phyloP scores from a whole-genome alignment of 2,329 filamentous ascomycete species.

The Rhexocercosporidium sp. region DNA sequence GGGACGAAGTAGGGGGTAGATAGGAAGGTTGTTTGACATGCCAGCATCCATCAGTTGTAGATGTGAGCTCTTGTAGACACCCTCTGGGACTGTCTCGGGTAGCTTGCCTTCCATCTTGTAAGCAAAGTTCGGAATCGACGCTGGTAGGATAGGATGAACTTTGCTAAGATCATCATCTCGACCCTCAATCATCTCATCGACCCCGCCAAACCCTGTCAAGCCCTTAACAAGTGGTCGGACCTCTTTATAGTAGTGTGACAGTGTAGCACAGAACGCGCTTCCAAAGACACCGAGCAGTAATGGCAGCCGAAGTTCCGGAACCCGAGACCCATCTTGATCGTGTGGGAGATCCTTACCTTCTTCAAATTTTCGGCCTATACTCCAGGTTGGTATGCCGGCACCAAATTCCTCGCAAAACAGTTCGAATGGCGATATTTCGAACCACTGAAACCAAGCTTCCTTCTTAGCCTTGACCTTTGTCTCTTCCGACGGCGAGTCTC shows the following conservation, averaged over 20 bases:
- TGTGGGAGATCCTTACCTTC: slow-evolving; percentile 69
- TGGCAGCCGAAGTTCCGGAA: slow-evolving; percentile 85
- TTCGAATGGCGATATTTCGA: slow-evolving; percentile 93
- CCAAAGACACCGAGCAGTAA: slow-evolving; percentile 94
- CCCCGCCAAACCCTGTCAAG: slow-evolving; percentile 73
- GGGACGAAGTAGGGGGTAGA: slow-evolving; percentile 89
- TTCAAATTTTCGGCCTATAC: slow-evolving; percentile 82
- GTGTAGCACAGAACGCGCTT: slow-evolving; percentile 92
- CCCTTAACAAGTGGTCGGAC: slow-evolving; percentile 81
- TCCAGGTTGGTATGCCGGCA: slow-evolving; percentile 95
- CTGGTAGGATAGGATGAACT: slow-evolving; percentile 93
- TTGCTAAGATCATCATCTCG: slow-evolving; percentile 85
- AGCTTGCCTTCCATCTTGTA: slow-evolving; percentile 80
- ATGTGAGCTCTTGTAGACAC: slow-evolving; percentile 72
- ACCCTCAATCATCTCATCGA: slow-evolving; percentile 84
- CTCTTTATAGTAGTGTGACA: slow-evolving; percentile 96
- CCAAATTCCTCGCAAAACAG: slow-evolving; percentile 92
- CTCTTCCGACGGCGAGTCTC: slow-evolving; percentile 48
- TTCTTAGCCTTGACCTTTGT: slow-evolving; percentile 58
- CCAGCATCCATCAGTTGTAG: slow-evolving; percentile 93
- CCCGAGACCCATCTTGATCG: slow-evolving; percentile 68
- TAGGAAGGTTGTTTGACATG: slow-evolving; percentile 97
- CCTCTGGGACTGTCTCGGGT: slow-evolving; percentile 77
- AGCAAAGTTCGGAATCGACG: slow-evolving; percentile 86
- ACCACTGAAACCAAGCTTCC: slow-evolving; percentile 97